Evolutionary conservation across 164 flowering plant species (phyloP).

Genomic region (Magnolia changhungtana): DNA sequence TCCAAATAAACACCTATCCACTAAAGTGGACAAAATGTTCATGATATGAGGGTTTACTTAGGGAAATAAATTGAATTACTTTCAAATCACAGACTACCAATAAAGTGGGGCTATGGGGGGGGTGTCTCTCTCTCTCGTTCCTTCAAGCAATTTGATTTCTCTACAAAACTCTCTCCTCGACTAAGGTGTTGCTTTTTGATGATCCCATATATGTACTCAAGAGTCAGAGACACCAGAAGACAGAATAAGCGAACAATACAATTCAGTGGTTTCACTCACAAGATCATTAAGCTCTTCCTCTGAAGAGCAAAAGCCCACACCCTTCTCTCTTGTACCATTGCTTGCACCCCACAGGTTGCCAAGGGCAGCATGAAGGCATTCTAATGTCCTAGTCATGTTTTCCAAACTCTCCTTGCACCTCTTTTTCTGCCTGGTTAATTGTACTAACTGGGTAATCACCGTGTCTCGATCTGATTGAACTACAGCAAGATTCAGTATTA

Average conservation of each 20-base stretch:
- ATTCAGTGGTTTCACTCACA: conserved; percentile 40
- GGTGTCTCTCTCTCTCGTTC: conserved; percentile 48
- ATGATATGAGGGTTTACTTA: not conserved
- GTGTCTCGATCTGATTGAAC: conserved; percentile 54
- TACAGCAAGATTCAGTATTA: not conserved
- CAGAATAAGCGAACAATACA: not conserved
- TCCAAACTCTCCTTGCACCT: conserved; percentile 37
- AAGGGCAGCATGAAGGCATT: conserved; percentile 68
- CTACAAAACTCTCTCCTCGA: conserved; percentile 84
- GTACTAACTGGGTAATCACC: conserved; percentile 41
- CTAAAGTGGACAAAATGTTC: conserved; percentile 30
- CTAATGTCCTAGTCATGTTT: conserved; percentile 71
- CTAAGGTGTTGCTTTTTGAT: conserved; percentile 55
- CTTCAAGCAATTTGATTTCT: conserved; percentile 85
- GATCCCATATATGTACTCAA: not conserved
- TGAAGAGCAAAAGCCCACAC: conserved; percentile 65
- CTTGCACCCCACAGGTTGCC: conserved; percentile 48
- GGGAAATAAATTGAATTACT: not conserved
- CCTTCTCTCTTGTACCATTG: conserved; percentile 42
- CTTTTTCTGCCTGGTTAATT: conserved; percentile 46
- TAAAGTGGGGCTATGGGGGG: not conserved
- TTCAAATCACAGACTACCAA: not conserved
- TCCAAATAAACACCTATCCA: conserved; percentile 61
- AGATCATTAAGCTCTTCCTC: conserved; percentile 81
- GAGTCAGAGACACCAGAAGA: not conserved